Conservation (phyloP, 2,329 filamentous ascomycete species). For the Sporothrix dimorphospora region DNA sequence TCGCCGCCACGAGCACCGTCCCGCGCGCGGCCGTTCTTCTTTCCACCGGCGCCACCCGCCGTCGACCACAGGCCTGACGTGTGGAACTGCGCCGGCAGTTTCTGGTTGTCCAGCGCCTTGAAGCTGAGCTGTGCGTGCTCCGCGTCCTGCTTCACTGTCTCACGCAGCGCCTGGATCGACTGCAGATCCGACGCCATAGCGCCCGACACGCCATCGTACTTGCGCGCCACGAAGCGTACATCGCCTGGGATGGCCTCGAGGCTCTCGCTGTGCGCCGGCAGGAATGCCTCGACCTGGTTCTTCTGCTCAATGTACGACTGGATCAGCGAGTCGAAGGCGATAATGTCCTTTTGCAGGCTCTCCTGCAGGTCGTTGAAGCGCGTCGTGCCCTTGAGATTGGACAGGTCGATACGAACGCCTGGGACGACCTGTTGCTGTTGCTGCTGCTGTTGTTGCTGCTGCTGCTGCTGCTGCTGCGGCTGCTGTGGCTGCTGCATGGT, state of each 20-base stretch:
- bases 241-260: slow-evolving; percentile 47
- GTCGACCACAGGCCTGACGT: slow-evolving; percentile 48
- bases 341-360: slow-evolving; percentile 76
- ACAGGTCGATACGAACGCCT: slow-evolving; percentile 77
- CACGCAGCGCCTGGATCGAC: slow-evolving; percentile 48
- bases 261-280: slow-evolving; percentile 56
- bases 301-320: slow-evolving; percentile 77
- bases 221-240: slow-evolving; percentile 50
- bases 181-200: slow-evolving; percentile 48
- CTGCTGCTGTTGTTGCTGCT: slow-evolving; percentile 50
- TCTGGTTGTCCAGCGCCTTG: slow-evolving; percentile 52
- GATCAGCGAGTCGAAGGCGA: slow-evolving; percentile 77
- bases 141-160: slow-evolving; percentile 47
- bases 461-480: slow-evolving; percentile 29
- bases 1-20: slow-evolving; percentile 41
- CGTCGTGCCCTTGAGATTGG: slow-evolving; percentile 80
- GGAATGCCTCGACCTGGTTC: slow-evolving; percentile 72
- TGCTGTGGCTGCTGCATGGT: slow-evolving; percentile 30
- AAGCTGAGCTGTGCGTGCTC: slow-evolving; percentile 50
- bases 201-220: slow-evolving; percentile 49
- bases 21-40: slow-evolving; percentile 34
- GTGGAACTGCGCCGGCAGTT: slow-evolving; percentile 55
- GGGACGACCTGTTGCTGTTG: slow-evolving; percentile 62
- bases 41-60: slow-evolving; percentile 46
- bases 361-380: slow-evolving; percentile 90